phyloP scores from a whole-genome alignment of 2,329 filamentous ascomycete species.

The Ascochyta pisi region DNA sequence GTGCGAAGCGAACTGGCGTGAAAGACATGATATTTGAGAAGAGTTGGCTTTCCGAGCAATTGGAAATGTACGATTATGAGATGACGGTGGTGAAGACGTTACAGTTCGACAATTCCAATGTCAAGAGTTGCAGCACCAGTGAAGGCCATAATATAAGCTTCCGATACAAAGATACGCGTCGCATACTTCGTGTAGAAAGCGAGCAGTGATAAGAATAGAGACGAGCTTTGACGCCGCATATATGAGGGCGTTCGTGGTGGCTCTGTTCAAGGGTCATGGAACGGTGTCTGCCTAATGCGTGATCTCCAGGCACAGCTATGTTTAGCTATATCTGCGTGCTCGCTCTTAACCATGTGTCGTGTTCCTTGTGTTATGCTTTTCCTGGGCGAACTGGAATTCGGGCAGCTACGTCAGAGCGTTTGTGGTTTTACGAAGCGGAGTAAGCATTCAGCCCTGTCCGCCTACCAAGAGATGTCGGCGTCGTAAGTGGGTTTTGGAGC shows the following conservation, averaged over 20 bases:
- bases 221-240: constrained; percentile 1
- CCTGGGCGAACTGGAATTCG: constrained; percentile 13
- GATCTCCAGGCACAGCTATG: constrained; percentile 14
- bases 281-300: constrained; percentile 28
- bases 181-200: neutral
- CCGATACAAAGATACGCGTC: neutral
- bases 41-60: too few relatives aligned
- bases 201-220: neutral
- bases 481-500: neutral
- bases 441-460: constrained; percentile 12
- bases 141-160: neutral
- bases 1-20: constrained; percentile 39
- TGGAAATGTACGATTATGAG: too few relatives aligned
- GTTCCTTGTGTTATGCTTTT: constrained; percentile 20
- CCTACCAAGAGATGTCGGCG: neutral
- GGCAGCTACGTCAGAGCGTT: constrained; percentile 10
- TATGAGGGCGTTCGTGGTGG: constrained; percentile 1
- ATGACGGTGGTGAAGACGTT: neutral
- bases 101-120: neutral
- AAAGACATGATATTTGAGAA: constrained; percentile 22
- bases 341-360: constrained; percentile 37
- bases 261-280: constrained; percentile 2
- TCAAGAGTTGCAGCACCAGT: neutral
- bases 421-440: constrained; percentile 1
- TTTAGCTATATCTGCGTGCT: constrained; percentile 13